phyloP scores from a whole-genome alignment of 1,284 basidiomycete species.

The Veloboletus limbatus region DNA sequence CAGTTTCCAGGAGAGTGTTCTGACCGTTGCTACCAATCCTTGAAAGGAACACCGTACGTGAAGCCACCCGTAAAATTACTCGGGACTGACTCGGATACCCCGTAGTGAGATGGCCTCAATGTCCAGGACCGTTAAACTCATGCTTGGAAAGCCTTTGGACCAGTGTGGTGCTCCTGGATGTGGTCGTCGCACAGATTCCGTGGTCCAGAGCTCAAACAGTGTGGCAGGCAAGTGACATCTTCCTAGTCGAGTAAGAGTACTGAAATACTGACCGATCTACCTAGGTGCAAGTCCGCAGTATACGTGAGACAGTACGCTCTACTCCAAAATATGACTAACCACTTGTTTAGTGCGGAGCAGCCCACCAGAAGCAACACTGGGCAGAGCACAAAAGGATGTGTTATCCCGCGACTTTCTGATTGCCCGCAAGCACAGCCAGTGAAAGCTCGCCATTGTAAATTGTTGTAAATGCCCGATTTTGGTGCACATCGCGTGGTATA shows the following conservation, averaged over 20 bases:
- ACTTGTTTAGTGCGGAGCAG: slow-evolving; percentile 31
- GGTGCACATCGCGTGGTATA: no score
- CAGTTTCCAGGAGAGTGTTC: slow-evolving; percentile 20
- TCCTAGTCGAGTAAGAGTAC: neutral
- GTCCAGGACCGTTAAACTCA: slow-evolving; percentile 26
- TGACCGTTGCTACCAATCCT: slow-evolving; percentile 34
- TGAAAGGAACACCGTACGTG: slow-evolving; percentile 31
- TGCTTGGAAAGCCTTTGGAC: slow-evolving; percentile 29
- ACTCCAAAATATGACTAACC: neutral
- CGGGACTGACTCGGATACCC: neutral
- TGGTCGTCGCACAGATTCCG: slow-evolving; percentile 14
- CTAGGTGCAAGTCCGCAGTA: slow-evolving; percentile 39
- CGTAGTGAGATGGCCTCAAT: slow-evolving; percentile 28
- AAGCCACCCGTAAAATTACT: neutral
- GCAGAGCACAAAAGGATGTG: slow-evolving; percentile 36
- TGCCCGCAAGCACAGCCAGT: no score
- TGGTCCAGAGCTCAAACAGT: slow-evolving; percentile 33
- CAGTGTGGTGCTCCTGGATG: slow-evolving; percentile 34
- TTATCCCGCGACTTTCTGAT: slow-evolving; percentile 33
- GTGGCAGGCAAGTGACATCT: slow-evolving; percentile 18
- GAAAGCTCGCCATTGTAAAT: no score
- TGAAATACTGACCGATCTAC: neutral
- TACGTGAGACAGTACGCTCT: slow-evolving; percentile 33
- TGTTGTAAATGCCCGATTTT: no score
- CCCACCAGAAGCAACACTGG: slow-evolving; percentile 40